Percentiles rank a stretch among this genome's conserved stretches.
Evolutionary conservation across 2,329 filamentous ascomycete species (phyloP).

Genomic region (Ceratocystis papillata): DNA sequence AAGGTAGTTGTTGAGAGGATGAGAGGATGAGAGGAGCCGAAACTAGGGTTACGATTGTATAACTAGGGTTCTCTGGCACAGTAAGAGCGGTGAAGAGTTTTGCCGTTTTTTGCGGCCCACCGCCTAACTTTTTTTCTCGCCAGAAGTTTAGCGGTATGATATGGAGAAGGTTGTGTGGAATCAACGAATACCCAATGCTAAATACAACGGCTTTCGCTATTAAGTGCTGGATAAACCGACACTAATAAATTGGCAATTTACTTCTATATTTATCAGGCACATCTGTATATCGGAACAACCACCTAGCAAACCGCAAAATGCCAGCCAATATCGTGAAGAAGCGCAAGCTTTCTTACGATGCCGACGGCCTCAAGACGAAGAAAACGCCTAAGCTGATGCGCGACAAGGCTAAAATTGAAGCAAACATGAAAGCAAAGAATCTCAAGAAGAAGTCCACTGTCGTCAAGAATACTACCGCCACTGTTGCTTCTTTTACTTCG

Average conservation of each 20-base stretch:
- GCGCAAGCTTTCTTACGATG: slow-evolving; percentile 22
- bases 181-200: background rate
- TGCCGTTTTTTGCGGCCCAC: background rate
- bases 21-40: too few relatives aligned
- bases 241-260: background rate
- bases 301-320: slow-evolving; percentile 12
- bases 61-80: background rate
- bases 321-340: slow-evolving; percentile 17
- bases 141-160: background rate
- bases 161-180: background rate
- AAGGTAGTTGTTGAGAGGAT: too few relatives aligned
- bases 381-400: slow-evolving; percentile 12
- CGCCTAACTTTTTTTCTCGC: slow-evolving; percentile 9
- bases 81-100: background rate
- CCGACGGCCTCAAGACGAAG: slow-evolving; percentile 18
- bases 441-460: slow-evolving; percentile 13
- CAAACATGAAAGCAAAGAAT: slow-evolving; percentile 13
- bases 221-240: background rate
- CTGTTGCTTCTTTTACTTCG: slow-evolving; percentile 5
- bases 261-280: background rate
- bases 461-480: background rate
- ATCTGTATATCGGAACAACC: background rate
- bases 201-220: background rate
- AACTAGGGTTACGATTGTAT: background rate
- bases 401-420: slow-evolving; percentile 21